Conservation (phyloP, 2,329 filamentous ascomycete species). For the Raffaelea deltoideospora region DNA sequence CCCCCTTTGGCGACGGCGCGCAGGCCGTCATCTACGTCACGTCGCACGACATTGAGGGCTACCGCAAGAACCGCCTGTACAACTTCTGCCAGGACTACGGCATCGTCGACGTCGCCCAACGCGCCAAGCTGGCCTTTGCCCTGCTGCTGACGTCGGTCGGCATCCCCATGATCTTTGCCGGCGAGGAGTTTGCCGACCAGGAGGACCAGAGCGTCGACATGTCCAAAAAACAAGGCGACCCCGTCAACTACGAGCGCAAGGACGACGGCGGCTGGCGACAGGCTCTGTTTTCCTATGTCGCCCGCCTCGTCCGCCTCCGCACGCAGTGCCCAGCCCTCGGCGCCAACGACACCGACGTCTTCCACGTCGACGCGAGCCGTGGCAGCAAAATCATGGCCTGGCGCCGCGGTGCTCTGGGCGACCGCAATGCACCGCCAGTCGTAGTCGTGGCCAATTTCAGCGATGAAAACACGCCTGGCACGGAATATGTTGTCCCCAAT, state of each 20-base stretch:
- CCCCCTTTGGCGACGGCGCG: slow-evolving; percentile 9
- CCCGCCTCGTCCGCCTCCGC: slow-evolving; percentile 10
- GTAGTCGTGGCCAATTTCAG: slow-evolving; percentile 13
- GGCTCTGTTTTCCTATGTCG: slow-evolving; percentile 11
- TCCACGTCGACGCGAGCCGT: slow-evolving; percentile 10
- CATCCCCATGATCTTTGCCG: slow-evolving; percentile 14
- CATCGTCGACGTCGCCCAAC: slow-evolving; percentile 8
- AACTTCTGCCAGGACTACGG: slow-evolving; percentile 10
- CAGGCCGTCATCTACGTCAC: slow-evolving; percentile 15
- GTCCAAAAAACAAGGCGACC: slow-evolving; percentile 12
- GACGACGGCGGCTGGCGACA: slow-evolving; percentile 11
- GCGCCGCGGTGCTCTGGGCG: slow-evolving; percentile 4
- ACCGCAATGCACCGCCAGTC: slow-evolving; percentile 3
- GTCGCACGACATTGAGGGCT: slow-evolving; percentile 14
- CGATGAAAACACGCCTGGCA: slow-evolving; percentile 9
- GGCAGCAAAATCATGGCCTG: slow-evolving; percentile 12
- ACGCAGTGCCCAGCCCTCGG: slow-evolving; percentile 12
- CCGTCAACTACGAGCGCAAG: slow-evolving; percentile 12
- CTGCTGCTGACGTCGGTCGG: slow-evolving; percentile 13
- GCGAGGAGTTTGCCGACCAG: slow-evolving; percentile 14
- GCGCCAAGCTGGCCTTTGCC: slow-evolving; percentile 11
- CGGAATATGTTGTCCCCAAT: slow-evolving; percentile 10
- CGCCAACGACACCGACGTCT: slow-evolving; percentile 11
- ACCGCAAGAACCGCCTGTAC: slow-evolving; percentile 12
- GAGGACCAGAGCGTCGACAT: slow-evolving; percentile 12